Conservation (phyloP, 2,329 filamentous ascomycete species). For the Blumeria hordei region DNA sequence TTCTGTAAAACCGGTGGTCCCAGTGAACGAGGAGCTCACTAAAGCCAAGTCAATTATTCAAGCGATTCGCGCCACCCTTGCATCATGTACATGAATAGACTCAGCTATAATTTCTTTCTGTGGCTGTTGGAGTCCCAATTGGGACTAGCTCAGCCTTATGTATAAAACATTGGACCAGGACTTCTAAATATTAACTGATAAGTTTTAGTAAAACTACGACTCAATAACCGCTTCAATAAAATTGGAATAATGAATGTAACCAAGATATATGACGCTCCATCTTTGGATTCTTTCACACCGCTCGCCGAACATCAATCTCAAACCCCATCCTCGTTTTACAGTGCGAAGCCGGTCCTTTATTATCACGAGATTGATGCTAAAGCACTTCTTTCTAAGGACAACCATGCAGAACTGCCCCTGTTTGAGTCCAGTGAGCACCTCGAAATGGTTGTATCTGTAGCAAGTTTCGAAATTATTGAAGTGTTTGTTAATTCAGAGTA, state of each 20-base stretch:
- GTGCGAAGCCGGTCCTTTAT: constrained; percentile 46
- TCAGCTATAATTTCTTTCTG: neutral
- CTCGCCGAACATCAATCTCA: constrained; percentile 46
- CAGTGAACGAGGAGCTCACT: constrained; percentile 7
- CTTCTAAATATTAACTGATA: neutral
- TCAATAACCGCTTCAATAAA: neutral
- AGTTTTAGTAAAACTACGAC: neutral
- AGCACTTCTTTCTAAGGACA: constrained; percentile 29
- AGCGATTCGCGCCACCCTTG: constrained; percentile 7
- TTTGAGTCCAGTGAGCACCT: constrained; percentile 25
- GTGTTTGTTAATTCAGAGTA: constrained; percentile 36
- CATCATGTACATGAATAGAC: constrained; percentile 5
- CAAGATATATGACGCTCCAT: constrained; percentile 32
- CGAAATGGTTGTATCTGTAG: constrained; percentile 16
- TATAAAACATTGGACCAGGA: neutral
- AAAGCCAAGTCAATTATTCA: constrained; percentile 7
- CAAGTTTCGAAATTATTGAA: constrained; percentile 20
- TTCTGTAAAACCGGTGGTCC: constrained; percentile 6
- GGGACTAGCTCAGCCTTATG: neutral
- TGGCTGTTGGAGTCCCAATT: neutral
- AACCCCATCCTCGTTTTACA: constrained; percentile 49
- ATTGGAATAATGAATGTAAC: constrained; percentile 15
- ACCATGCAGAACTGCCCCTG: constrained; percentile 26
- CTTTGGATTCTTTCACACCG: constrained; percentile 32
- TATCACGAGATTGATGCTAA: constrained; percentile 31